Evolutionary conservation across 305 asterid species (phyloP), one percentile per base, ranked within the genome.

Genomic region (Fraxinus latifolia): DNA sequence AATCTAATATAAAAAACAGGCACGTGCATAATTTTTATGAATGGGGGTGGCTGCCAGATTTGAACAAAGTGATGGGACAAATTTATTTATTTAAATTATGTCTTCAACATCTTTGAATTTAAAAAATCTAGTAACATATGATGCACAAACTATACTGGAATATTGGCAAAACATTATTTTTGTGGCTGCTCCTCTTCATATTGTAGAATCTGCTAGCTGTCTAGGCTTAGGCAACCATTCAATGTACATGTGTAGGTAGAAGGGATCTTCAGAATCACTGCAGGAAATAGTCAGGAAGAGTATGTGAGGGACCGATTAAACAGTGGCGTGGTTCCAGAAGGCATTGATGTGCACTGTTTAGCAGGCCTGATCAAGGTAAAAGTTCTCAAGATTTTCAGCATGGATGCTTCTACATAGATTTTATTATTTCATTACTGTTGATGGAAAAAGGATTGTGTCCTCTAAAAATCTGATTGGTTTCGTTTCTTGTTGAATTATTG

Each of bases 251-350:
- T 84, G 88, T 93, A 96, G 99, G 95, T 93, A 60, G 99, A 96
- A 87, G 99, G 99, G 73, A 94, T 96, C 83, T 96, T 96, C 90
- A 90, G 99, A 91, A 83, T 96, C 84, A 94, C 96, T 76, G 98
- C 97, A n/a, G 98, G 92, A 86, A 94, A 94, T 83, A 92, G 97
- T 81, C 98, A 93, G 88, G 98, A 94, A 82, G 99, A 96, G 88
- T 91, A 86, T 83, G 98, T 94, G 17, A 89, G 99, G 89, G 93
- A 93, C 86, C 97, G 91, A 83, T 79, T 96, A 85, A 94, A 94
- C 91, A 62, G 92, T 77, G 98, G 99, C 14, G 89, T 89, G 47
- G 85, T 96, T 80, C 97, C 97, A 12, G 93, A 91, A 37, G 98
- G 96, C 83, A 89, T 92, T 50, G 98, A 94, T 65, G 98, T 96